Conservation (phyloP, 148 eudicot genomes). For the Pouteria glomerata region DNA sequence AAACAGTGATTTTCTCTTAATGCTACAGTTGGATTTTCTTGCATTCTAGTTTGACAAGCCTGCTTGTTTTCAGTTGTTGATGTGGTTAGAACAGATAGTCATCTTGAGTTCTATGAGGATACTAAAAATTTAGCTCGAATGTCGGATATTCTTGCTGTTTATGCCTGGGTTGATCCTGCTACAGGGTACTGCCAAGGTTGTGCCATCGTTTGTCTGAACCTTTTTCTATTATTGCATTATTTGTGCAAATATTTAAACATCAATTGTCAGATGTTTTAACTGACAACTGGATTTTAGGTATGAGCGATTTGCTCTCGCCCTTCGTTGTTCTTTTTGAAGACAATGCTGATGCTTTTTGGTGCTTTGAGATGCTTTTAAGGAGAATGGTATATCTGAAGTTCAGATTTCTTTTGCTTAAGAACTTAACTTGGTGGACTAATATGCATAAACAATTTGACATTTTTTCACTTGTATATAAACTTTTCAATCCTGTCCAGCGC, state of each 20-base stretch:
- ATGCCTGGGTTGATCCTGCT: slow-evolving; percentile 98
- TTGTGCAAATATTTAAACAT: background rate
- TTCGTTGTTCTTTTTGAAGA: slow-evolving; percentile 94
- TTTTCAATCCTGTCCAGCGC: slow-evolving; percentile 42
- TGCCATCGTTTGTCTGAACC: slow-evolving; percentile 14
- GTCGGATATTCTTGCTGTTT: slow-evolving; percentile 99
- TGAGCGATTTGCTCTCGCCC: slow-evolving; percentile 97
- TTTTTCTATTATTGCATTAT: background rate
- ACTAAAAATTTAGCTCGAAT: slow-evolving; percentile 89
- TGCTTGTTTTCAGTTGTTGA: slow-evolving; percentile 72
- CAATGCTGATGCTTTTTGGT: slow-evolving; percentile 99
- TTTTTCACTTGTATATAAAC: slow-evolving; percentile 14
- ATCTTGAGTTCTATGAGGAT: slow-evolving; percentile 87
- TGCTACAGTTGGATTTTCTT: slow-evolving; percentile 3
- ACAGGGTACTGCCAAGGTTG: slow-evolving; percentile 99
- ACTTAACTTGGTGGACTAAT: too few species aligned
- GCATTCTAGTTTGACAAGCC: slow-evolving; percentile 9
- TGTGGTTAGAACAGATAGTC: slow-evolving; percentile 95
- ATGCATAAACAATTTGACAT: background rate
- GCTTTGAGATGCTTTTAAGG: slow-evolving; percentile 96
- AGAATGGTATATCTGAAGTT: slow-evolving; percentile 57
- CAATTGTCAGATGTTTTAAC: slow-evolving; percentile 8
- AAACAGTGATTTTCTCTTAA: background rate
- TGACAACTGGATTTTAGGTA: slow-evolving; percentile 48
- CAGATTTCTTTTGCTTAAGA: background rate